Base-by-base conservation (phyloP, 2,329 filamentous ascomycete species). In the Rhytidhysteron rufulum region DNA sequence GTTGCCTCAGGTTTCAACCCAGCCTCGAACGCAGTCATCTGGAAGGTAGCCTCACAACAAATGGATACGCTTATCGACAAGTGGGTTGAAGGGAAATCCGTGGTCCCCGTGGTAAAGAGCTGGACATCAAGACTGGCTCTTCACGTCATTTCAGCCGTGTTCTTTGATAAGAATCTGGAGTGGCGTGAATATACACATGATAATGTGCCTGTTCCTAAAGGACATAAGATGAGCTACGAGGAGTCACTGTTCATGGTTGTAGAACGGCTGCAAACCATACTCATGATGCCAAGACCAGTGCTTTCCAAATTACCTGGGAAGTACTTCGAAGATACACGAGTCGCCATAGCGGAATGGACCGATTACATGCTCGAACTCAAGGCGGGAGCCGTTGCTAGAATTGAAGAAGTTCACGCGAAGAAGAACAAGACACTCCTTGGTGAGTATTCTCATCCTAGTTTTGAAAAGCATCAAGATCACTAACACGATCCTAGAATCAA, bases 371-470 rank as follows among this genome's bases (percentile, higher is more conserved):
- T 43, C 31, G 38, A 41, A 5, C 37, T 48, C 4, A 31, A 35
- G 15, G 15, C n/a, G 5, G 17, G 34, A 17, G 37, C 35, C 3
- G 11, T 21, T 11, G 33, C 24, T 11, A 36, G 40, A 8, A 36
- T 44, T 18, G 17, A 44, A 15, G 17, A 37, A n/a, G 24, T 44
- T 3, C 13, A 32, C n/a, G 22, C n/a, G 2, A 44, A 44, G 21
- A 31, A 10, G 21, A 16, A 33, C 37, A 60, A 68, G 29, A 43
- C 40, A 13, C n/a, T n/a, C n/a, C n/a, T n/a, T n/a, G n/a, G n/a
- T n/a, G n/a, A n/a, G n/a, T n/a, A n/a, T n/a, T n/a, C n/a, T n/a
- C n/a, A n/a, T n/a, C n/a, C n/a, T n/a, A n/a, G n/a, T n/a, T n/a
- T n/a, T n/a, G n/a, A n/a, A n/a, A n/a, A n/a, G n/a, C n/a, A n/a